Percentiles rank a stretch among this genome's conserved stretches.
phyloP scores from a whole-genome alignment of 768 basidiomycete genomes.

The Nidula microcarpa region DNA sequence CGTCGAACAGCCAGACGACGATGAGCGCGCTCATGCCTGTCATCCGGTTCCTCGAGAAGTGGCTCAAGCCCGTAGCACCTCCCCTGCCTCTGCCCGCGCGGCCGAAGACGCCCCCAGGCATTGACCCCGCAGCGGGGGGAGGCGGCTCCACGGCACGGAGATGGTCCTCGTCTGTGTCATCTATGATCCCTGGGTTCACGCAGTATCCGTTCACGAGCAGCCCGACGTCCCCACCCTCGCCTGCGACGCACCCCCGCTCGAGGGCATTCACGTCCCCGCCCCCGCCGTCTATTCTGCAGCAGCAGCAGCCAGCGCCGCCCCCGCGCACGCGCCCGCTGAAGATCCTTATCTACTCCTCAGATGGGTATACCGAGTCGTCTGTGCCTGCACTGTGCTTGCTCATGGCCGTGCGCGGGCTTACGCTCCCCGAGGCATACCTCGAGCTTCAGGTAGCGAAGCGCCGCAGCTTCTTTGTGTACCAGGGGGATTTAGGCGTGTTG shows the following conservation, averaged over 20 bases:
- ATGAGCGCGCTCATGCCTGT: conserved; percentile 59
- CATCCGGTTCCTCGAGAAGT: conserved; percentile 64
- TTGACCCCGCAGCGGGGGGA: conserved; percentile 4
- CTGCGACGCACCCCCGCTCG: conserved; percentile 21
- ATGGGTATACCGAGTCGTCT: conserved; percentile 92
- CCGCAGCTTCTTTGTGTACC: conserved; percentile 91
- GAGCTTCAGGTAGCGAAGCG: conserved; percentile 80
- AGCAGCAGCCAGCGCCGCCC: conserved; percentile 9
- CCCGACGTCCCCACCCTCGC: conserved; percentile 2
- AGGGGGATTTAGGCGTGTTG: conserved; percentile 71
- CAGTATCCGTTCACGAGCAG: conserved; percentile 12
- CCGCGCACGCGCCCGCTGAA: conserved; percentile 61
- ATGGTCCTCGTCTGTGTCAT: conserved; percentile 40
- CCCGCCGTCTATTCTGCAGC: conserved; percentile 8
- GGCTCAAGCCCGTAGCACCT: conserved; percentile 46
- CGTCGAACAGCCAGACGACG: conserved; percentile 48
- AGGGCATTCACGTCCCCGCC: conserved; percentile 30
- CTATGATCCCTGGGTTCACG: conserved; percentile 34
- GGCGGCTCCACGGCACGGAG: conserved; percentile 17
- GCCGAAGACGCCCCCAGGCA: neutral
- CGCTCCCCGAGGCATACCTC: conserved; percentile 87
- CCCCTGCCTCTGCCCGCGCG: conserved; percentile 8
- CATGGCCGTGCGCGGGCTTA: conserved; percentile 68
- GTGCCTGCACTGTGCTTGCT: conserved; percentile 83
- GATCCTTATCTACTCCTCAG: conserved; percentile 76